Evolutionary conservation across 768 basidiomycete species (phyloP), one percentile per base, ranked within the genome.

Genomic region (Trametes cubensis): DNA sequence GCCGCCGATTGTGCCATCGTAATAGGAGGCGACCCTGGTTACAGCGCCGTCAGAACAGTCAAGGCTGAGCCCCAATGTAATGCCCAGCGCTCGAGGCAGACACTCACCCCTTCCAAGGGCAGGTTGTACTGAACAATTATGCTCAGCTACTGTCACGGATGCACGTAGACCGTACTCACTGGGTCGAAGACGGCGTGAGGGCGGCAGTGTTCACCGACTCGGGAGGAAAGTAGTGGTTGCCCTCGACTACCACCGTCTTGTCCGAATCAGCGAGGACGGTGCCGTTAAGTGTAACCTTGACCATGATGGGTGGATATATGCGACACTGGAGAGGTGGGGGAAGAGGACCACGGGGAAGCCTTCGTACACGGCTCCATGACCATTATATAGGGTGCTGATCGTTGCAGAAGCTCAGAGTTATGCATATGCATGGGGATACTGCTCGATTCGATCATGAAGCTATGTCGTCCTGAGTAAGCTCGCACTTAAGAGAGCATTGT

Each of bases 161-260:
- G 18, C 46, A 5, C 38, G 17, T 47, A 30, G n/a, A 11, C 14
- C 50, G 23, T 21, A 65, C 42, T 73, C 58, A 87, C 85, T 73
- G 76, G 0, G 85, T 88, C 39, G 74, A 64, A 1, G 90, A 91
- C 20, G 75, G 70, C 17, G 61, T 76, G 63, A 91, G 78, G 14
- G 78, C 63, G 4, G 76, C 71, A 44, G 72, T 76, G 42, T 80
- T 76, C 25, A 92, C 75, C 0, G 81, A 74, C 1, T 76, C 71
- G 0, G 85, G 84, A 4, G 90, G 88, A 70, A 92, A 92, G 74
- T 91, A 91, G 64, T 88, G 83, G 64, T 88, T 90, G 14, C 81
- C 81, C 66, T 90, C 88, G 48, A 92, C 80, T 6, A 82, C 71
- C 39, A 83, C 73, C 0, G 89, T 85, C 0, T 77, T 72, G 63